Conservation (phyloP, 2,329 filamentous ascomycete species). For the Cytospora paraplurivora region DNA sequence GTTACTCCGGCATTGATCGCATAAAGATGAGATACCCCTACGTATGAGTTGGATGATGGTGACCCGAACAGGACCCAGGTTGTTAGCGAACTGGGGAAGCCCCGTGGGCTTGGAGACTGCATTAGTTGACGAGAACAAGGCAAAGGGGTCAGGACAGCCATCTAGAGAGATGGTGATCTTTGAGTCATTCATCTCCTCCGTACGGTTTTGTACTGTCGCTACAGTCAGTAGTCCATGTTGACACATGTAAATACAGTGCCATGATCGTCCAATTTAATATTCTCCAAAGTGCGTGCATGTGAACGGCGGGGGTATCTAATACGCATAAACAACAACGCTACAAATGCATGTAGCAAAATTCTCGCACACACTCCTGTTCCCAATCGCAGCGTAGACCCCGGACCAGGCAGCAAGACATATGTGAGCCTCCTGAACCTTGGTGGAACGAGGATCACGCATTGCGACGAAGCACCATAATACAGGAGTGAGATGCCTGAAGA, state of each 20-base stretch:
- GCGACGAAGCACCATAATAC: too few relatives aligned
- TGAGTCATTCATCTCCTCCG: not conserved
- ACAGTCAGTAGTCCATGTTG: not conserved
- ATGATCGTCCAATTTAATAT: not conserved
- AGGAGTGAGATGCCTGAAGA: not conserved
- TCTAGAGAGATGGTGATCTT: not conserved
- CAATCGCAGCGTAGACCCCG: not conserved
- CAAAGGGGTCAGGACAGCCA: not conserved
- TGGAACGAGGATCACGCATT: not conserved
- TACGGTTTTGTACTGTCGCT: not conserved
- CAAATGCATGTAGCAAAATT: not conserved
- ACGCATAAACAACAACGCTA: not conserved
- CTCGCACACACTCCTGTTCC: not conserved
- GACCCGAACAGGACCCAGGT: not conserved
- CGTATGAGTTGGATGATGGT: slow-evolving; percentile 18
- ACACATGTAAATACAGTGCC: not conserved
- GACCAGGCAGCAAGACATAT: not conserved
- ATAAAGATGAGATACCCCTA: slow-evolving; percentile 27
- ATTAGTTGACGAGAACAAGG: not conserved
- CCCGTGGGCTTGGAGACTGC: slow-evolving; percentile 5
- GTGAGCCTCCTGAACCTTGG: not conserved
- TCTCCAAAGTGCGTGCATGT: not conserved
- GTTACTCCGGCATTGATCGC: slow-evolving; percentile 28
- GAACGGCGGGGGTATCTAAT: not conserved
- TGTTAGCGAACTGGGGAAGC: not conserved